Conservation (phyloP, 1,284 basidiomycete genomes). For the Ceratobasidium sp. region DNA sequence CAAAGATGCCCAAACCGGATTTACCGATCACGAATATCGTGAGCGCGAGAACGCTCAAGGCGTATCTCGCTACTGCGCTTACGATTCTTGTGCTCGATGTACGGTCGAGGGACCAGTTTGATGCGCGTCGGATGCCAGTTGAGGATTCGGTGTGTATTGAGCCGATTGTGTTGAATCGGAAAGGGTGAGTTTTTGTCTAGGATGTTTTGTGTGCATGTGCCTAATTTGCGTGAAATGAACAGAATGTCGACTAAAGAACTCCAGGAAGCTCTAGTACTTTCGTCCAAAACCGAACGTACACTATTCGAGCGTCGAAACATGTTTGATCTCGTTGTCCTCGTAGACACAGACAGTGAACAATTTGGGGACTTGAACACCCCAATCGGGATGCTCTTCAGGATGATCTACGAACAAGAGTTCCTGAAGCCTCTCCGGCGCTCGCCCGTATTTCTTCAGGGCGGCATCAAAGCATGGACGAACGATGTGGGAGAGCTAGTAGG, state of each 20-base stretch:
- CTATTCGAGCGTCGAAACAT: slow-evolving; percentile 86
- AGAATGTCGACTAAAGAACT: slow-evolving; percentile 79
- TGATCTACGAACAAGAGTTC: slow-evolving; percentile 82
- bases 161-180: slow-evolving; percentile 78
- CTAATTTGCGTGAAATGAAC: not conserved
- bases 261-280: slow-evolving; percentile 82
- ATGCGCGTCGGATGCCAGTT: slow-evolving; percentile 77
- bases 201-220: too few species aligned
- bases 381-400: slow-evolving; percentile 72
- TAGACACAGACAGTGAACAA: slow-evolving; percentile 79
- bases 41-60: slow-evolving; percentile 71
- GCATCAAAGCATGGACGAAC: slow-evolving; percentile 85
- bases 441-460: slow-evolving; percentile 89
- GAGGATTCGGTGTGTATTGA: slow-evolving; percentile 88
- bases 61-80: slow-evolving; percentile 66
- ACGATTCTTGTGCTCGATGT: slow-evolving; percentile 88
- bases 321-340: slow-evolving; percentile 92
- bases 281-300: slow-evolving; percentile 76
- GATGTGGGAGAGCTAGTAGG: slow-evolving; percentile 69
- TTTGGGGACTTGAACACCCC: slow-evolving; percentile 69
- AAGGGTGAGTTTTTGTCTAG: slow-evolving; percentile 73
- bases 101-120: slow-evolving; percentile 81
- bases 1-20: slow-evolving; percentile 56
- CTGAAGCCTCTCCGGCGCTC: slow-evolving; percentile 79
- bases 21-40: slow-evolving; percentile 72